These are phyloP conservation scores for Plasmodium ovale DNA, from an alignment of 169 alveolate species.

Conservation along the genomic window DNA sequence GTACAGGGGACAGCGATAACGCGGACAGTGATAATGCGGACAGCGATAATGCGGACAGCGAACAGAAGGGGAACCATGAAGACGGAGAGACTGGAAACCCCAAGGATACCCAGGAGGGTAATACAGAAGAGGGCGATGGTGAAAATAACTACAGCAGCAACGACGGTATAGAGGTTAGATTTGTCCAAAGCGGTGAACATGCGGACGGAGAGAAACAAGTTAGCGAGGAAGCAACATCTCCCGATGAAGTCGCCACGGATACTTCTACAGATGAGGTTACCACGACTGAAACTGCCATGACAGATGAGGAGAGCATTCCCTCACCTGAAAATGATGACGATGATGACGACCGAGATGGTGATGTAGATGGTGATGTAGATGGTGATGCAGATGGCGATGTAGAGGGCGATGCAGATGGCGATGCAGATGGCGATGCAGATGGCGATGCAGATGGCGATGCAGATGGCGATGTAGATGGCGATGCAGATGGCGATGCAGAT, in stretches of 20 bases:
- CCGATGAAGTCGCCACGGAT: no score
- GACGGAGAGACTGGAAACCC: not conserved
- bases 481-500: not conserved
- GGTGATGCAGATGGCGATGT: not conserved
- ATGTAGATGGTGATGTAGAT: not conserved
- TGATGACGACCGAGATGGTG: not conserved
- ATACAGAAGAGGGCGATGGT: not conserved
- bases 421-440: not conserved
- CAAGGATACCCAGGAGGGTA: not conserved
- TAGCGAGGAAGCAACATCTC: no score
- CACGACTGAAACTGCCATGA: no score
- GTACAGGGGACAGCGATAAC: not conserved
- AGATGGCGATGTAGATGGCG: not conserved
- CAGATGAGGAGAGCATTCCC: no score
- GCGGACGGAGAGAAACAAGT: not conserved
- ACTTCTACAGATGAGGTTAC: no score
- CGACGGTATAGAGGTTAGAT: constrained; percentile 14
- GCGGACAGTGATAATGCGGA: not conserved
- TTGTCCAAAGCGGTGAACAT: not conserved
- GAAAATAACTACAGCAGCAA: not conserved
- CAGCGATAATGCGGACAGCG: not conserved
- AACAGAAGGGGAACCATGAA: not conserved
- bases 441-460: not conserved
- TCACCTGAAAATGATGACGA: not conserved
- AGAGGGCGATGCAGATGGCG: not conserved